Evolutionary conservation across 2,329 filamentous ascomycete genomes (phyloP).

Genomic region (Colletotrichum higginsianum): DNA sequence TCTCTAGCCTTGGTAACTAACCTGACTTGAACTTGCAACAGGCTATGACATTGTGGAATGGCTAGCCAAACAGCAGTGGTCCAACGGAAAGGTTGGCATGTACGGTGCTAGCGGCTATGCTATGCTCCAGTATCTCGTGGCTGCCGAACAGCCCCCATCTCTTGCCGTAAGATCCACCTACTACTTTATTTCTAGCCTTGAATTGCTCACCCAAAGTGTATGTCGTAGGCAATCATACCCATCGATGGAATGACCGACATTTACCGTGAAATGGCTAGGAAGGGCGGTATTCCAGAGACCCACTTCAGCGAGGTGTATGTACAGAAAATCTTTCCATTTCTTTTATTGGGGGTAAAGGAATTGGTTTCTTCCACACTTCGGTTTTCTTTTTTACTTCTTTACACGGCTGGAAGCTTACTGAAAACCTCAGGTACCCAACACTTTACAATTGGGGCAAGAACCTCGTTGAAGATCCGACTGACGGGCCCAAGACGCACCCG

Average conservation of each 20-base stretch:
- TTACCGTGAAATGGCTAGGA: slow-evolving; percentile 6
- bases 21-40: not conserved
- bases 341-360: not conserved
- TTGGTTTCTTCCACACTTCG: not conserved
- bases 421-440: not conserved
- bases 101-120: slow-evolving; percentile 10
- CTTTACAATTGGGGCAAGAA: slow-evolving; percentile 5
- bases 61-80: slow-evolving; percentile 4
- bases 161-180: not conserved
- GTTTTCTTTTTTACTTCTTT: not conserved
- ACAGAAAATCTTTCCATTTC: not conserved
- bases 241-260: slow-evolving; percentile 8
- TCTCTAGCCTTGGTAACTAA: too few relatives aligned
- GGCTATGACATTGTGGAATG: slow-evolving; percentile 8
- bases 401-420: not conserved
- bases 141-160: slow-evolving; percentile 5
- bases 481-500: slow-evolving; percentile 2
- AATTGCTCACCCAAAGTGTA: not conserved
- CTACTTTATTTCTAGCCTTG: not conserved
- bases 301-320: slow-evolving; percentile 5
- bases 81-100: slow-evolving; percentile 4
- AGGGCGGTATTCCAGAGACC: slow-evolving; percentile 2
- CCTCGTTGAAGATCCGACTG: not conserved
- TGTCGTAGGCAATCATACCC: not conserved
- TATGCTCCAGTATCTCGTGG: slow-evolving; percentile 3